phyloP scores from a whole-genome alignment of 768 basidiomycete species.

The Lentinula guzmanii region DNA sequence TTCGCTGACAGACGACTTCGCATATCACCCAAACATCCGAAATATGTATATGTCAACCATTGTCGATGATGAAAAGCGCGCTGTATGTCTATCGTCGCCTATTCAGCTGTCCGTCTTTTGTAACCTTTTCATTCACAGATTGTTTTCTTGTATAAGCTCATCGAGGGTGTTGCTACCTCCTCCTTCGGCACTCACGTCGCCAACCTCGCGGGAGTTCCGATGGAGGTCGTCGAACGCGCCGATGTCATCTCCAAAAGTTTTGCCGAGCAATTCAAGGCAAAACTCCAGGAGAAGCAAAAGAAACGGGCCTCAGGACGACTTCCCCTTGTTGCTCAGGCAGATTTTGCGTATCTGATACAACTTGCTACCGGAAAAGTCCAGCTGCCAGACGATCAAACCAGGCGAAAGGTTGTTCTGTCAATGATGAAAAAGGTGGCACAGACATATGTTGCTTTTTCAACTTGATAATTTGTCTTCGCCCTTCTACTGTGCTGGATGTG shows the following conservation, averaged over 20 bases:
- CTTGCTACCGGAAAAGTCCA: conserved; percentile 48
- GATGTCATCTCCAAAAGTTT: conserved; percentile 84
- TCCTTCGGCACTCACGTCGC: conserved; percentile 96
- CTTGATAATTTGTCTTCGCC: not conserved
- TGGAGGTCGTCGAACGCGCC: conserved; percentile 80
- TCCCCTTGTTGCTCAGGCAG: conserved; percentile 80
- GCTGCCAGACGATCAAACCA: conserved; percentile 49
- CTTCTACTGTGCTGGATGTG: not conserved
- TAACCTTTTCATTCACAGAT: conserved; percentile 41
- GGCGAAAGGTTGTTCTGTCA: conserved; percentile 45
- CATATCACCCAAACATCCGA: conserved; percentile 86
- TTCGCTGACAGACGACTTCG: conserved; percentile 90
- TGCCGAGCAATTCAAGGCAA: conserved; percentile 80
- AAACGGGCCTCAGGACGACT: conserved; percentile 49
- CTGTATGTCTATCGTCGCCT: conserved; percentile 38
- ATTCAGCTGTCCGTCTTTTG: conserved; percentile 2
- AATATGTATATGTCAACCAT: conserved; percentile 96
- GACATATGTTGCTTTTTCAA: not conserved
- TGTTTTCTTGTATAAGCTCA: conserved; percentile 91
- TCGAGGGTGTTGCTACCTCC: conserved; percentile 79
- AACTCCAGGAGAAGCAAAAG: conserved; percentile 60
- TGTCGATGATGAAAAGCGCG: conserved; percentile 87
- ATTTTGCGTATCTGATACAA: conserved; percentile 76
- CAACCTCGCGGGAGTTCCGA: conserved; percentile 87
- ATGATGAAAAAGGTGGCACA: conserved; percentile 38